phyloP scores from a whole-genome alignment of 116 monocot genomes.

The Zostera marina region DNA sequence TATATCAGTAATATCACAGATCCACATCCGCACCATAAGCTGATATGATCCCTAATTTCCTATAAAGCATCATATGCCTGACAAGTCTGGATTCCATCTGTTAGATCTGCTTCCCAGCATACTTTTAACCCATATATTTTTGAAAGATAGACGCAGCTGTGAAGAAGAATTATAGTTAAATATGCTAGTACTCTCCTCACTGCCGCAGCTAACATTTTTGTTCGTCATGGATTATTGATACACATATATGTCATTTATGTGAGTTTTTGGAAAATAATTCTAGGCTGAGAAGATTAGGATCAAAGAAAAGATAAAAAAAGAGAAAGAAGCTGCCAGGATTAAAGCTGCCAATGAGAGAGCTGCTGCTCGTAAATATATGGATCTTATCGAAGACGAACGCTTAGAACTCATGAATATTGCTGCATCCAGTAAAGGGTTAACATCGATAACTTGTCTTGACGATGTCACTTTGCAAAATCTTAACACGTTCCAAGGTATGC shows the following conservation, averaged over 20 bases:
- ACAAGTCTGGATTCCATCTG: too few relatives aligned
- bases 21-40: too few relatives aligned
- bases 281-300: conserved; percentile 68
- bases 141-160: too few relatives aligned
- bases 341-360: conserved; percentile 73
- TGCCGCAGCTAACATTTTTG: too few relatives aligned
- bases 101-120: too few relatives aligned
- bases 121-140: too few relatives aligned
- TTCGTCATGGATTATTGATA: too few relatives aligned
- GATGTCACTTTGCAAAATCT: conserved; percentile 63
- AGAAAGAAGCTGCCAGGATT: conserved; percentile 63
- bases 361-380: conserved; percentile 79
- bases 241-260: neutral
- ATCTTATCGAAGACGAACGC: conserved; percentile 86
- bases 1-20: too few relatives aligned
- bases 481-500: conserved; percentile 50
- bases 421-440: conserved; percentile 59
- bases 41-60: too few relatives aligned
- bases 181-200: too few relatives aligned
- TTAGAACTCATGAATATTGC: conserved; percentile 90
- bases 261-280: conserved; percentile 3
- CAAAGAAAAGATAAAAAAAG: conserved; percentile 64
- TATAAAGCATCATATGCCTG: too few relatives aligned
- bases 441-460: conserved; percentile 63
- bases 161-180: too few relatives aligned